phyloP scores from a whole-genome alignment of 2,329 filamentous ascomycete species.

The Dothideomycetidae sp. region DNA sequence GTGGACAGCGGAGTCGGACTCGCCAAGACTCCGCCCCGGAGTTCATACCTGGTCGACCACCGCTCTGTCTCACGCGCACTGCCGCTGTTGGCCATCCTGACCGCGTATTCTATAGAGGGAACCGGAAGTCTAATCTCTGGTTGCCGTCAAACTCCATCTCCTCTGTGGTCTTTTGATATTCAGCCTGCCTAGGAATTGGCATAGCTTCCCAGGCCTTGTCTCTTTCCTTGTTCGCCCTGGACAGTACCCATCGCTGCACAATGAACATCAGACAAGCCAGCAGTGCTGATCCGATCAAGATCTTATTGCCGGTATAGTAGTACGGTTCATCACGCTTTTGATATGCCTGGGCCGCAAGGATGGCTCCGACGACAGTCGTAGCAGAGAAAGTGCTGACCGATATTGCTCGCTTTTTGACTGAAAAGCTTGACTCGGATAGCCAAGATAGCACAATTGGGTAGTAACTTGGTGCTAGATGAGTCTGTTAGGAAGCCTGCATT shows the following conservation, averaged over 20 bases:
- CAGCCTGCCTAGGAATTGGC: slow-evolving; percentile 30
- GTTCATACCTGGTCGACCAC: no score
- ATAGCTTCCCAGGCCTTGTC: slow-evolving; percentile 33
- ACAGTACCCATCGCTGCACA: slow-evolving; percentile 32
- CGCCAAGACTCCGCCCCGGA: no score
- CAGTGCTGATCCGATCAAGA: slow-evolving; percentile 39
- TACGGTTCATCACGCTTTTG: slow-evolving; percentile 39
- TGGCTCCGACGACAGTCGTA: slow-evolving; percentile 33
- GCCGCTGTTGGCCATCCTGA: no score
- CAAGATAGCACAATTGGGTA: slow-evolving; percentile 41
- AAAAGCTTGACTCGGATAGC: slow-evolving; percentile 37
- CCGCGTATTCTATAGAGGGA: slow-evolving; percentile 2
- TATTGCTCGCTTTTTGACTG: slow-evolving; percentile 37
- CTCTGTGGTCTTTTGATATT: slow-evolving; percentile 31
- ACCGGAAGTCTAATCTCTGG: slow-evolving; percentile 8
- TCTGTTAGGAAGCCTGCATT: not conserved
- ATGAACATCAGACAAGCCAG: slow-evolving; percentile 38
- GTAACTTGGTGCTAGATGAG: slow-evolving; percentile 35
- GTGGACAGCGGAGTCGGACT: no score
- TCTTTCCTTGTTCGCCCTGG: slow-evolving; percentile 36
- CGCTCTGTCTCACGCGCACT: no score
- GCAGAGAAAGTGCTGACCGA: slow-evolving; percentile 37
- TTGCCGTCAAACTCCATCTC: slow-evolving; percentile 7
- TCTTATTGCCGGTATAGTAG: slow-evolving; percentile 44
- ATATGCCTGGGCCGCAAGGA: slow-evolving; percentile 34